Conservation (phyloP, 768 basidiomycete species). For the Mycena vitilis region DNA sequence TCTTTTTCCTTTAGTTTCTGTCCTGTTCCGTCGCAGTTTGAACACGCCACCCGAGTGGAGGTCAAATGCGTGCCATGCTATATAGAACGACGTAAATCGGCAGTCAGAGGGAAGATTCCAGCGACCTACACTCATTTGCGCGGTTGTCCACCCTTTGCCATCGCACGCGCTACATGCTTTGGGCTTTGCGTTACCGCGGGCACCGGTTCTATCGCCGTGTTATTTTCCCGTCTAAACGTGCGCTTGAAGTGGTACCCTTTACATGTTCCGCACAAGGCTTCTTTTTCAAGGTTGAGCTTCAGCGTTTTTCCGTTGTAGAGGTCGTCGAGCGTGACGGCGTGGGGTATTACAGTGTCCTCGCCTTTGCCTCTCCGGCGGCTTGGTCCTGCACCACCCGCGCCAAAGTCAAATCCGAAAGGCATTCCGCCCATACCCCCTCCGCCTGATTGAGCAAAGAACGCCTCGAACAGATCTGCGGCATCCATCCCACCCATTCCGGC, state of each 20-base stretch:
- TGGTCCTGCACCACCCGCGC: conserved; percentile 60
- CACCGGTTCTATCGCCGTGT: conserved; percentile 71
- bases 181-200: conserved; percentile 84
- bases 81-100: conserved; percentile 39
- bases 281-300: conserved; percentile 90
- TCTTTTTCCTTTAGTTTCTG: conserved; percentile 87
- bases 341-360: conserved; percentile 79
- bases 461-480: conserved; percentile 76
- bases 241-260: conserved; percentile 67
- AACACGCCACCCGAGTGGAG: conserved; percentile 66
- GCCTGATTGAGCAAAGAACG: conserved; percentile 66
- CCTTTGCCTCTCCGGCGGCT: conserved; percentile 67
- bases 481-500: conserved; percentile 58
- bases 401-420: conserved; percentile 74
- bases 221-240: neutral
- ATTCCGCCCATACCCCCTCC: conserved; percentile 50
- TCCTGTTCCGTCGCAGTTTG: conserved; percentile 77
- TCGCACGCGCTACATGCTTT: conserved; percentile 85
- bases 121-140: conserved; percentile 64
- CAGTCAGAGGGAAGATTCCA: neutral
- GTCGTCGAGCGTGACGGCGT: conserved; percentile 92
- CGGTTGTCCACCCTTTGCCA: conserved; percentile 82
- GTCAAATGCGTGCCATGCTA: conserved; percentile 54
- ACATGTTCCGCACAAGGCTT: conserved; percentile 81
- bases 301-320: conserved; percentile 92